Evolutionary conservation across 768 basidiomycete genomes (phyloP).

Genomic region (Lactarius psammicola): DNA sequence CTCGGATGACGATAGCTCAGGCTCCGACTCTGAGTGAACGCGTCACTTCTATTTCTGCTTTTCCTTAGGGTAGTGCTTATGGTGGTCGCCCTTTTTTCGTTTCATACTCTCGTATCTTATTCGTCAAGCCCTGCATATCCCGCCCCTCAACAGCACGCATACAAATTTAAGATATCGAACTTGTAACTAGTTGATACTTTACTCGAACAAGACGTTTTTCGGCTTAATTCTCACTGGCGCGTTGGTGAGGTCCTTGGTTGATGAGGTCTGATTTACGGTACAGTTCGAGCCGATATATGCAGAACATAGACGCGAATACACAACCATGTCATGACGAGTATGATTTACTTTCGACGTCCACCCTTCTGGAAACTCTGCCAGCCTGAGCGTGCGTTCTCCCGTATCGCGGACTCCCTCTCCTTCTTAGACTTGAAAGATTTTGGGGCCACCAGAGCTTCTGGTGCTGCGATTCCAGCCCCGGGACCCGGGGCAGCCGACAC

Average conservation of each 20-base stretch:
- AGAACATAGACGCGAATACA: neutral
- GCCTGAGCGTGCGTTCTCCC: slow-evolving; percentile 29
- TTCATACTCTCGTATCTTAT: slow-evolving; percentile 28
- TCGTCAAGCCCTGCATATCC: slow-evolving; percentile 31
- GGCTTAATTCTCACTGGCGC: slow-evolving; percentile 19
- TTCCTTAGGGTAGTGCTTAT: slow-evolving; percentile 13
- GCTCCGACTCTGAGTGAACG: slow-evolving; percentile 78
- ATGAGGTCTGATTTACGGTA: neutral
- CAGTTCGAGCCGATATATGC: neutral
- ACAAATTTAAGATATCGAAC: slow-evolving; percentile 35
- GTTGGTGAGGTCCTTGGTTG: neutral
- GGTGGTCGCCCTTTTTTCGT: slow-evolving; percentile 14
- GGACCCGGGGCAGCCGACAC: slow-evolving; percentile 11
- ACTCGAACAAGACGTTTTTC: slow-evolving; percentile 29
- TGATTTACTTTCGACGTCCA: slow-evolving; percentile 26
- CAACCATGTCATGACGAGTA: neutral
- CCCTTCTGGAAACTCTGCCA: slow-evolving; percentile 31
- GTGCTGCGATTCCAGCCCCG: neutral
- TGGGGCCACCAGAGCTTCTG: neutral
- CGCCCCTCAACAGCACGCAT: slow-evolving; percentile 30
- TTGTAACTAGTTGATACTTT: slow-evolving; percentile 34
- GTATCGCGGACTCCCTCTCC: slow-evolving; percentile 19
- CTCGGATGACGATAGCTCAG: slow-evolving; percentile 76
- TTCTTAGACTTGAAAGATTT: slow-evolving; percentile 15
- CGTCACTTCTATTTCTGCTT: slow-evolving; percentile 1